Evolutionary conservation across 2,329 filamentous ascomycete species (phyloP).

Genomic region (Cladosporium sphaerospermum): DNA sequence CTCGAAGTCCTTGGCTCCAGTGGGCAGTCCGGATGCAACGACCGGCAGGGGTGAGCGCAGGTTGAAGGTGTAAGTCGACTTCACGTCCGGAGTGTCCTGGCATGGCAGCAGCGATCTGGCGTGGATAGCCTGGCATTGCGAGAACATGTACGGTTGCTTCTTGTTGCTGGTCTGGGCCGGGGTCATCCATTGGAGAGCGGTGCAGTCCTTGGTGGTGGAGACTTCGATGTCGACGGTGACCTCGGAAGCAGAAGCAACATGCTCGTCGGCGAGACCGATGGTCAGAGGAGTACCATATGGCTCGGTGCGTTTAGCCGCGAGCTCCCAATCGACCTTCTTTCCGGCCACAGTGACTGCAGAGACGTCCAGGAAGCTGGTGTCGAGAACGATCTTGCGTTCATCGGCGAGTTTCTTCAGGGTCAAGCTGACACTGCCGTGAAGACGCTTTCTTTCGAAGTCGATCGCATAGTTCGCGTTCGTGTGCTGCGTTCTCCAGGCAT

Average conservation of each 20-base stretch:
- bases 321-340: conserved; percentile 58
- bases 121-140: conserved; percentile 95
- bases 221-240: conserved; percentile 37
- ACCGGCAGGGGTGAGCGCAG: conserved; percentile 82
- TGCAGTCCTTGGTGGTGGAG: conserved; percentile 80
- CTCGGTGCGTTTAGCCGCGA: conserved; percentile 60
- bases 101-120: conserved; percentile 91
- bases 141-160: conserved; percentile 96
- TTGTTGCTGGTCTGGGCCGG: conserved; percentile 91
- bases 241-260: conserved; percentile 31
- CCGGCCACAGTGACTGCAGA: conserved; percentile 64
- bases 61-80: conserved; percentile 88
- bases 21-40: conserved; percentile 77
- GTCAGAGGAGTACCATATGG: conserved; percentile 70
- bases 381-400: conserved; percentile 69
- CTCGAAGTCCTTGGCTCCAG: conserved; percentile 46
- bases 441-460: conserved; percentile 71
- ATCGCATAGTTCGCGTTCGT: conserved; percentile 75
- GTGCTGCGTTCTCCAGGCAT: conserved; percentile 77
- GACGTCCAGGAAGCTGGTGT: conserved; percentile 79
- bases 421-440: conserved; percentile 71
- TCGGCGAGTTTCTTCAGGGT: conserved; percentile 70
- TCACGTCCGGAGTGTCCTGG: conserved; percentile 95
- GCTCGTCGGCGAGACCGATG: conserved; percentile 47
- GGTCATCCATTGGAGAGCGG: conserved; percentile 90